Conservation (phyloP, 345 rosid species). For the Sonneratia caseolaris region DNA sequence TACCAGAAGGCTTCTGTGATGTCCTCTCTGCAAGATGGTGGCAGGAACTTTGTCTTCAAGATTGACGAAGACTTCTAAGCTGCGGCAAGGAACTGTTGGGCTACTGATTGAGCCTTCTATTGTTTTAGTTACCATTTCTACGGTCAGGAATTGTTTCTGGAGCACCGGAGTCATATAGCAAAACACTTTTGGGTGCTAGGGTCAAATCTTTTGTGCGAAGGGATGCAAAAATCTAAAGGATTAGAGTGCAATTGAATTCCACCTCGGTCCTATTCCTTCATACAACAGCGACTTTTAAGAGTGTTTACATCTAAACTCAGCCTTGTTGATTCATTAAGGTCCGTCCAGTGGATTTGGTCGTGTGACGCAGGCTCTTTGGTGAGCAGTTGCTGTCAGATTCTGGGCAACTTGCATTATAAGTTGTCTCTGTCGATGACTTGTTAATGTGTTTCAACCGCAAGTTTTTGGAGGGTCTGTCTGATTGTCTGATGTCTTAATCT, state of each 20-base stretch:
- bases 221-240: background rate
- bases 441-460: too few relatives aligned
- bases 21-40: conserved; percentile 62
- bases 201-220: background rate
- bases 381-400: background rate
- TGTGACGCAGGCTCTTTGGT: background rate
- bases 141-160: background rate
- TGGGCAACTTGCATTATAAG: too few relatives aligned
- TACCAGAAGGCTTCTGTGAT: conserved; percentile 90
- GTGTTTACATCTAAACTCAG: background rate
- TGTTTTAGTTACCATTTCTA: background rate
- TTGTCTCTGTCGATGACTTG: too few relatives aligned
- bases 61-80: conserved; percentile 63
- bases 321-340: background rate
- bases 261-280: background rate
- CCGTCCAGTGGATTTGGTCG: background rate
- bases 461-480: too few relatives aligned
- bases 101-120: background rate
- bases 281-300: background rate
- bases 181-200: background rate
- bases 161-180: background rate
- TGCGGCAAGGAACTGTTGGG: background rate
- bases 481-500: too few relatives aligned
- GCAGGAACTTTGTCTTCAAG: conserved; percentile 54
- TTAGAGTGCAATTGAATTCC: background rate